phyloP scores from a whole-genome alignment of 2,329 filamentous ascomycete species.

The Fusarium acutatum region DNA sequence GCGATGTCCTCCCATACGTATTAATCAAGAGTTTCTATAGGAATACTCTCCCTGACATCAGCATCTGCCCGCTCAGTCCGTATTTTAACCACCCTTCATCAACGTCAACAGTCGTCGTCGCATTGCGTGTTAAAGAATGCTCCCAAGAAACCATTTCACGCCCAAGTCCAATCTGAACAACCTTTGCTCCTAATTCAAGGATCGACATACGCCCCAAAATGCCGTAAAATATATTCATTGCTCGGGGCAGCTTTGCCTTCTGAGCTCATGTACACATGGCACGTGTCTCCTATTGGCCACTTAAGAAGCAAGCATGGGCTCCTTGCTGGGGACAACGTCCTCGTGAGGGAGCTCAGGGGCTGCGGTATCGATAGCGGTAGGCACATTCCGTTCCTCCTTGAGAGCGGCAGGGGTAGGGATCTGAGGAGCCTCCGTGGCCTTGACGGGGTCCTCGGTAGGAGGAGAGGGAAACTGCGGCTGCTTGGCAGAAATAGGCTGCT shows the following conservation, averaged over 20 bases:
- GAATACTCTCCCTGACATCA: constrained; percentile 10
- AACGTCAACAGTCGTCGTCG: constrained; percentile 37
- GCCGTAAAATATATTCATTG: constrained; percentile 41
- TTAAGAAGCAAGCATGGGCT: constrained; percentile 45
- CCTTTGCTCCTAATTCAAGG: constrained; percentile 36
- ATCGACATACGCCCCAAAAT: constrained; percentile 43
- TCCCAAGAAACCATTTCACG: constrained; percentile 38
- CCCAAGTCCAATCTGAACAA: constrained; percentile 41
- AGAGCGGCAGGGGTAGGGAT: constrained; percentile 38
- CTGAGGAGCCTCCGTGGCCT: constrained; percentile 27
- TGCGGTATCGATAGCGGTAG: constrained; percentile 40
- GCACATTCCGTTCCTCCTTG: constrained; percentile 32
- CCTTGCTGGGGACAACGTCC: constrained; percentile 24
- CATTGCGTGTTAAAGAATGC: constrained; percentile 41
- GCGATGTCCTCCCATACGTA: constrained; percentile 24
- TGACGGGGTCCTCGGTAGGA: constrained; percentile 49
- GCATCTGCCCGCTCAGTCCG: constrained; percentile 28
- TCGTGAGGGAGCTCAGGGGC: constrained; percentile 41
- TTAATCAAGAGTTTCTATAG: constrained; percentile 31
- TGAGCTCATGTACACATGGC: constrained; percentile 42
- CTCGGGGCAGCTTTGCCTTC: constrained; percentile 39
- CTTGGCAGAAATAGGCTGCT: constrained; percentile 33
- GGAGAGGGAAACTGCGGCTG: constrained; percentile 48
- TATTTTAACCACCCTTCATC: constrained; percentile 37
- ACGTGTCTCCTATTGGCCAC: constrained; percentile 34